phyloP scores from a whole-genome alignment of 202 grass and related monocot genomes.

The Setaria italica region DNA sequence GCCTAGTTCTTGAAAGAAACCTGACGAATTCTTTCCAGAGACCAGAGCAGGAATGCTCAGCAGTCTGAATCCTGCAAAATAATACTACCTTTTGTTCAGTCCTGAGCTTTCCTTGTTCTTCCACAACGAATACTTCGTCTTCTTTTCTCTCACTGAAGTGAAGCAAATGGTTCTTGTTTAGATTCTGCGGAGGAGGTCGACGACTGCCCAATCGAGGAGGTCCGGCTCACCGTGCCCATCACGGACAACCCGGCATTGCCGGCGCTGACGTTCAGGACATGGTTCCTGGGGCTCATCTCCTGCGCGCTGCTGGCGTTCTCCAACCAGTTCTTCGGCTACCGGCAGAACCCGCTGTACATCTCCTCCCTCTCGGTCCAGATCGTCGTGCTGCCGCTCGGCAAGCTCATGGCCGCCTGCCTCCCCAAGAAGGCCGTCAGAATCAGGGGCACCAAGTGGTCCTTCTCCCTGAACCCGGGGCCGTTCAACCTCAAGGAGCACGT shows the following conservation, averaged over 20 bases:
- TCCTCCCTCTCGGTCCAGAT: constrained; percentile 68
- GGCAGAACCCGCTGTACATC: constrained; percentile 66
- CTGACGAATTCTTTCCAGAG: background rate
- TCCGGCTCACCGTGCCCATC: constrained; percentile 71
- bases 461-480: constrained; percentile 82
- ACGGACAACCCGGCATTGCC: constrained; percentile 71
- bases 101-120: background rate
- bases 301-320: constrained; percentile 73
- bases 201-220: constrained; percentile 85
- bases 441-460: constrained; percentile 56
- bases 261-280: constrained; percentile 76
- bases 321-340: constrained; percentile 84
- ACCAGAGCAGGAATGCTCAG: background rate
- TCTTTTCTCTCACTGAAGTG: background rate
- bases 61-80: constrained; percentile 1
- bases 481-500: constrained; percentile 98
- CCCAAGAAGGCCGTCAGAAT: constrained; percentile 49
- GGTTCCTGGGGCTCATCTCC: constrained; percentile 63
- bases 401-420: constrained; percentile 69
- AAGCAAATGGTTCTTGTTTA: background rate
- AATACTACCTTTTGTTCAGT: background rate
- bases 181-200: constrained; percentile 46
- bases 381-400: constrained; percentile 65
- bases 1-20: background rate
- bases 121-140: background rate